Evolutionary conservation across 345 rosid species (phyloP).

Genomic region (Dimocarpus longan): DNA sequence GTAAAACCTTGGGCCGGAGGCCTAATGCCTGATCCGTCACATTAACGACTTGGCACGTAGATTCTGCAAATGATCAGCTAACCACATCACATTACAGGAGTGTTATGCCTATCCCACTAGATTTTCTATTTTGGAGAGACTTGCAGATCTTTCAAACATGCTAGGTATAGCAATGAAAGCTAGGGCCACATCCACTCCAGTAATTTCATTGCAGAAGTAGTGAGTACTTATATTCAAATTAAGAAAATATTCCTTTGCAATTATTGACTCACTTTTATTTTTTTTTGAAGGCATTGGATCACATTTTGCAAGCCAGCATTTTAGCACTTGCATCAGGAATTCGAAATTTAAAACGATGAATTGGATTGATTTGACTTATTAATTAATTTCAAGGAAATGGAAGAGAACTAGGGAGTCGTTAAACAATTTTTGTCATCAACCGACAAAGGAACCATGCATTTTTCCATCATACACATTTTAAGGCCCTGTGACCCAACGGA

Average conservation of each 20-base stretch:
- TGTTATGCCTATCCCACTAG: too few relatives aligned
- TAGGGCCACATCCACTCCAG: background rate
- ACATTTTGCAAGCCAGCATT: background rate
- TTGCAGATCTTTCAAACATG: background rate
- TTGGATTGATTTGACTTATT: background rate
- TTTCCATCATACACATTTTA: too few relatives aligned
- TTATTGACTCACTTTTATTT: background rate
- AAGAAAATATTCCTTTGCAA: background rate
- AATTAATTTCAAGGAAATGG: background rate
- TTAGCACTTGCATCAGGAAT: background rate
- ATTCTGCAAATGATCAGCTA: too few relatives aligned
- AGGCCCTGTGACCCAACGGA: background rate
- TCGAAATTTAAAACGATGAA: background rate
- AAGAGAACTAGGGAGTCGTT: too few relatives aligned
- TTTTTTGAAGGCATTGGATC: background rate
- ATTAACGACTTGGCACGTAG: too few relatives aligned
- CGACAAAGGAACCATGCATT: too few relatives aligned
- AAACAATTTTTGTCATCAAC: too few relatives aligned
- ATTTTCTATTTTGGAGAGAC: background rate
- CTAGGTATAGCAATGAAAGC: background rate
- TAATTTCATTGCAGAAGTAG: background rate
- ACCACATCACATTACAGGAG: too few relatives aligned
- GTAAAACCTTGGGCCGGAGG: background rate
- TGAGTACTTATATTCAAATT: too few relatives aligned
- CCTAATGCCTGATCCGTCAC: too few relatives aligned